Conservation (phyloP, 108 stramenopile species). For the Seminavis robusta region DNA sequence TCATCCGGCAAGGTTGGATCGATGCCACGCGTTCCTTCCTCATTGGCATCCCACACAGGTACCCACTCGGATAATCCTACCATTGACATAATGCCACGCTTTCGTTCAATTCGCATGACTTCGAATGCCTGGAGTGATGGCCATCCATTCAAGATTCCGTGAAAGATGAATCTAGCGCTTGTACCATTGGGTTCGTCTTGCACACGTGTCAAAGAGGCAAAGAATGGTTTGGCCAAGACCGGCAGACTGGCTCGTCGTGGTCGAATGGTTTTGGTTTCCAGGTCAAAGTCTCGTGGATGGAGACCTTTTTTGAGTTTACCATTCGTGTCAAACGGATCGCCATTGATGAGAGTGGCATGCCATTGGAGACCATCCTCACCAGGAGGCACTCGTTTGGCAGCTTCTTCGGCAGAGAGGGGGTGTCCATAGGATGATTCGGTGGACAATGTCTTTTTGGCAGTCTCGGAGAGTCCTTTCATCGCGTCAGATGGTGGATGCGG, state of each 20-base stretch:
- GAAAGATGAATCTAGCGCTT: slow-evolving; percentile 49
- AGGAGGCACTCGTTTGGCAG: slow-evolving; percentile 12
- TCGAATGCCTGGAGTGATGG: slow-evolving; percentile 41
- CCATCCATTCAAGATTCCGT: slow-evolving; percentile 54
- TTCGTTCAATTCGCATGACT: slow-evolving; percentile 29
- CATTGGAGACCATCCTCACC: slow-evolving; percentile 11
- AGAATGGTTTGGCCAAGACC: slow-evolving; percentile 28
- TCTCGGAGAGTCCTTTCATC: too few relatives aligned
- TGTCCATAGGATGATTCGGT: slow-evolving; percentile 19
- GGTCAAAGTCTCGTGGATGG: slow-evolving; percentile 38
- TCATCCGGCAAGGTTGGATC: slow-evolving; percentile 23
- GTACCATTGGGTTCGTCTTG: slow-evolving; percentile 21
- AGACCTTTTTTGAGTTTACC: slow-evolving; percentile 15
- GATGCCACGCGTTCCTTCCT: slow-evolving; percentile 27
- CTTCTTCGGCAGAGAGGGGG: slow-evolving; percentile 20
- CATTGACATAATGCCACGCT: too few relatives aligned
- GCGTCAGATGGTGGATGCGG: too few relatives aligned
- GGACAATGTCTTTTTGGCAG: too few relatives aligned
- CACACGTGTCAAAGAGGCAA: slow-evolving; percentile 36
- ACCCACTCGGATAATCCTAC: slow-evolving; percentile 31
- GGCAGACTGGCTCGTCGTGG: slow-evolving; percentile 32
- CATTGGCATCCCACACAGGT: too few relatives aligned
- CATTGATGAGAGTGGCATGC: slow-evolving; percentile 30
- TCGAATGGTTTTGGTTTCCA: slow-evolving; percentile 27
- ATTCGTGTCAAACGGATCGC: slow-evolving; percentile 18